Conservation (phyloP, 352 stramenopile genomes). For the Aphanomyces invadans region DNA sequence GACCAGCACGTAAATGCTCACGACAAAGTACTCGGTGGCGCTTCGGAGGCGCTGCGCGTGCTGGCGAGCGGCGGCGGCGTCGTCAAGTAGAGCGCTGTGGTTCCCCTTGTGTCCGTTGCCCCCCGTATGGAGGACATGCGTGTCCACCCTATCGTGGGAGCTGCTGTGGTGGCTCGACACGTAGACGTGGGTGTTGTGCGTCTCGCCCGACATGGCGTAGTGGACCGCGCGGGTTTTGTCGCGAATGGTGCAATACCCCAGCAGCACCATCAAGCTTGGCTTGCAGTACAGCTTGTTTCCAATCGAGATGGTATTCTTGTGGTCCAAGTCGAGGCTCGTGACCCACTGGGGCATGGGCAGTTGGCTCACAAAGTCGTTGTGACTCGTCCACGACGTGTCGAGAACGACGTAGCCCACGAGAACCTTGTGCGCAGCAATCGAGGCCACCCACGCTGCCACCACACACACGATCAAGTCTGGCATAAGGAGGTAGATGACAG, state of each 20-base stretch:
- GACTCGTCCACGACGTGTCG: constrained; percentile 3
- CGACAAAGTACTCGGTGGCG: neutral
- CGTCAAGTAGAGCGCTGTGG: neutral
- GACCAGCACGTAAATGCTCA: constrained; percentile 11
- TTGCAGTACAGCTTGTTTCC: constrained; percentile 14
- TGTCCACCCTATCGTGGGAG: neutral
- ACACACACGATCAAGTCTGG: neutral
- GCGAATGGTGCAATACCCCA: constrained; percentile 8
- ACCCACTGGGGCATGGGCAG: constrained; percentile 10
- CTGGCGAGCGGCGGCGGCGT: neutral
- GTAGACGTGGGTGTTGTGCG: neutral
- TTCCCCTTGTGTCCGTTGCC: neutral
- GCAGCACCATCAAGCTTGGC: constrained; percentile 5
- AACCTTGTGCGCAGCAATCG: neutral
- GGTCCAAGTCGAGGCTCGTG: constrained; percentile 10
- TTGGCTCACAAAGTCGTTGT: constrained; percentile 12
- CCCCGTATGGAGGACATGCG: no score
- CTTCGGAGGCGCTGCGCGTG: neutral
- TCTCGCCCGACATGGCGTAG: neutral
- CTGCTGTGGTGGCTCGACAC: neutral
- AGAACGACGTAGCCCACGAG: neutral
- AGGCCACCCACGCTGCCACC: neutral
- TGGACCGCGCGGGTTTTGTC: neutral
- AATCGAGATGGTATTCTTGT: constrained; percentile 12
- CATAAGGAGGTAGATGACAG: constrained; percentile 13